Evolutionary conservation across 371 early-diverging fungal genomes (phyloP).

Genomic region (Rhizomucor pusillus): DNA sequence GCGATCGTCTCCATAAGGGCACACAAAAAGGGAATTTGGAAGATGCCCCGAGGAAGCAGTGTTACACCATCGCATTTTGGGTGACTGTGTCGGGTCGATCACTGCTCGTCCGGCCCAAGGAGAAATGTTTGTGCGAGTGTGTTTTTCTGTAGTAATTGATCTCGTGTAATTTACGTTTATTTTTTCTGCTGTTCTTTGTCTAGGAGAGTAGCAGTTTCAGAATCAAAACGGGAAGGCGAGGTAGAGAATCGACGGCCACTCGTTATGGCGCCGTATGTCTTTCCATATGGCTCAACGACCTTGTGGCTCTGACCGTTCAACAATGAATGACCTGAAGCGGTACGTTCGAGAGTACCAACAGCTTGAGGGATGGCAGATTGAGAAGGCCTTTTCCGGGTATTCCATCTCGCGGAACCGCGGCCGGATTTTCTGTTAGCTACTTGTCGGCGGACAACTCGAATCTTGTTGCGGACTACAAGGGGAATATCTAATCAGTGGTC

Average conservation of each 20-base stretch:
- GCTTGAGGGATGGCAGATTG: neutral
- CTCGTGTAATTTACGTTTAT: no score
- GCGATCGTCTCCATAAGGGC: neutral
- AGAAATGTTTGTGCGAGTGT: no score
- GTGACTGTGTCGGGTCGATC: no score
- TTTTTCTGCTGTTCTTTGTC: no score
- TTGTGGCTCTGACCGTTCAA: conserved; percentile 1
- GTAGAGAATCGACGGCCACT: conserved; percentile 3
- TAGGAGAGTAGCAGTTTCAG: no score
- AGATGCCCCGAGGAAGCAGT: neutral
- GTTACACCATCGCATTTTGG: no score
- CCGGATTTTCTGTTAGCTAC: conserved; percentile 15
- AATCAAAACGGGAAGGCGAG: conserved; percentile 3
- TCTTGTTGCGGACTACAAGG: conserved; percentile 31
- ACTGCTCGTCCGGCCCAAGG: no score
- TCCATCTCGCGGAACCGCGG: conserved; percentile 1
- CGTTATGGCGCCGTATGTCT: conserved; percentile 12
- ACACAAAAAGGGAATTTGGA: neutral
- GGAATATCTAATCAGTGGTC: no score
- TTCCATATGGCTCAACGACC: conserved; percentile 11
- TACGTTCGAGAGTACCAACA: neutral
- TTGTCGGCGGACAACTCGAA: conserved; percentile 36
- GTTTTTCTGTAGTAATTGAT: no score
- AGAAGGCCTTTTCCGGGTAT: conserved; percentile 1
- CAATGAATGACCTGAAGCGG: conserved; percentile 4